phyloP scores from a whole-genome alignment of 1,284 basidiomycete species.

The Apiotrichum veenhuisii region DNA sequence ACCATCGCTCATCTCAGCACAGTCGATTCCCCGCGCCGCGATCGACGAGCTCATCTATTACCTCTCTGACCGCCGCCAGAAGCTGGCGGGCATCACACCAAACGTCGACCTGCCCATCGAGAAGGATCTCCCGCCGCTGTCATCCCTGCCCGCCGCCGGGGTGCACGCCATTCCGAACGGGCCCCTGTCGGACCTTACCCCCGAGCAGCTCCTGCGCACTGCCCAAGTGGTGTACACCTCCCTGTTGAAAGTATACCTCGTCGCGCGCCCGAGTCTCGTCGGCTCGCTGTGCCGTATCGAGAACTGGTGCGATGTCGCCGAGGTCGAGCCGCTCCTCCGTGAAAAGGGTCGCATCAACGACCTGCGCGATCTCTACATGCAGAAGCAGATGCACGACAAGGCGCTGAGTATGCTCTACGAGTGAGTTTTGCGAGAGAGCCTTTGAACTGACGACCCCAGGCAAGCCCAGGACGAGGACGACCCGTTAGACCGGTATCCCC shows the following conservation, averaged over 20 bases:
- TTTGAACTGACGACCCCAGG: slow-evolving; percentile 50
- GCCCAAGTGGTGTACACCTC: slow-evolving; percentile 95
- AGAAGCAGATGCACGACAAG: slow-evolving; percentile 90
- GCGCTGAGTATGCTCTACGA: slow-evolving; percentile 75
- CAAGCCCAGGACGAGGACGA: slow-evolving; percentile 75
- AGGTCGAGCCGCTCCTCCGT: slow-evolving; percentile 84
- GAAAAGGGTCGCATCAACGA: slow-evolving; percentile 83
- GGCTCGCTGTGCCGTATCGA: slow-evolving; percentile 84
- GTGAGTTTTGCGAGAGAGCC: slow-evolving; percentile 53
- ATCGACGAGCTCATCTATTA: slow-evolving; percentile 54
- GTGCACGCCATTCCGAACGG: slow-evolving; percentile 65
- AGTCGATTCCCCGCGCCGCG: slow-evolving; percentile 35
- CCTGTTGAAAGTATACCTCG: slow-evolving; percentile 87
- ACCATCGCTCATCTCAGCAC: neutral
- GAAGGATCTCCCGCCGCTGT: slow-evolving; percentile 39
- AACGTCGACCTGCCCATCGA: slow-evolving; percentile 59
- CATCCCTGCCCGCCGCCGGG: slow-evolving; percentile 59
- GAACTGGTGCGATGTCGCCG: slow-evolving; percentile 96
- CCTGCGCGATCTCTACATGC: slow-evolving; percentile 85
- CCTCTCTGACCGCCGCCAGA: slow-evolving; percentile 79
- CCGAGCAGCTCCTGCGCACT: slow-evolving; percentile 75
- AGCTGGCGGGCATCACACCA: slow-evolving; percentile 69
- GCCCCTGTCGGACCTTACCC: slow-evolving; percentile 64
- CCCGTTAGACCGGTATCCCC: slow-evolving; percentile 69
- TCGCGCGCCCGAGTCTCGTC: slow-evolving; percentile 75